Evolutionary conservation across 495 filamentous ascomycete species (phyloP), one percentile per base, ranked within the genome.

Genomic region (Neurospora terricola): DNA sequence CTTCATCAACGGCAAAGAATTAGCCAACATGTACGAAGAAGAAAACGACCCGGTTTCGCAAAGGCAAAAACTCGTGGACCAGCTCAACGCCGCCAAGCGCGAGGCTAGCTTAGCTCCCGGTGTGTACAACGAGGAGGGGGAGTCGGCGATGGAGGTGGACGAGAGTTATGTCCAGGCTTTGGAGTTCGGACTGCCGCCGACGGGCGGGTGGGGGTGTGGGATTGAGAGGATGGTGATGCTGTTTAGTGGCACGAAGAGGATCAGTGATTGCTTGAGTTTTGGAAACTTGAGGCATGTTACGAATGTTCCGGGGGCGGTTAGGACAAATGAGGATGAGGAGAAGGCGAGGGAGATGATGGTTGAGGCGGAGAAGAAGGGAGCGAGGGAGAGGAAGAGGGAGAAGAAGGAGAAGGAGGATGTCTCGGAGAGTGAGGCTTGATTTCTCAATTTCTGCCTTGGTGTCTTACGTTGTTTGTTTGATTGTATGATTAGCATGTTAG

Each of bases 21-120:
- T 97, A 39, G 92, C 95, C 10, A 99, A 99, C 80, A 93, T 92
- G 77, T 99, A 99, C 83, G 96, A 99, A 82, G 96, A 99, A 83
- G 96, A 99, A 82, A 99, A 98, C 81, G 92, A 92, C 62, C 96
- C 96, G 0, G 90, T 90, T 38, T 92, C 91, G 73, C 96, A 99
- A 81, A 86, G 93, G 30, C 85, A 89, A 70, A 99, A 98, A 80
- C 95, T 99, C 71, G 70, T 82, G 36, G 77, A 82, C n/a, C 87
- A 88, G 71, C 73, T 88, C 4, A 79, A 82, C 37, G 27, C 54
- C 7, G 54, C 54, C 0, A 81, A 78, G 71, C 80, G 75, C 70
- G 81, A 82, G 48, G 79, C 72, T 9, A 78, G 71, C 21, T 14
- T 70, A 11, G 70, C 69, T 1, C 37, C 21, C 4, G 42, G 69